These are phyloP conservation scores for Coemansia sp. DNA, from an alignment of 192 early-diverging fungal genomes.

Conservation along the genomic window DNA sequence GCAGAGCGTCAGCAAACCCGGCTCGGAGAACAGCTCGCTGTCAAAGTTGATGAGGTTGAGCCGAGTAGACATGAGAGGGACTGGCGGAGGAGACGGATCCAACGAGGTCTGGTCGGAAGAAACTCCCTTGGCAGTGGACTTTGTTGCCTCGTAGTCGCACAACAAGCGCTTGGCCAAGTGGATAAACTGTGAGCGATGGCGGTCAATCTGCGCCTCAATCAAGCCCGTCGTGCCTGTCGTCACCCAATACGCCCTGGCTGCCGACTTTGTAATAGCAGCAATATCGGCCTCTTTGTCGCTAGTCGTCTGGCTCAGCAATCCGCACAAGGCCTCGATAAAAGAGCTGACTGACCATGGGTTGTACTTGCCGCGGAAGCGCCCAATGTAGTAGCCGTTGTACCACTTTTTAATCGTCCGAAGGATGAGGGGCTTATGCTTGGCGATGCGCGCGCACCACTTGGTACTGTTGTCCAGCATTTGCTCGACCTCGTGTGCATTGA, in stretches of 20 bases:
- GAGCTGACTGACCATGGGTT: slow-evolving; percentile 10
- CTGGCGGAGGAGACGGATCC: not conserved
- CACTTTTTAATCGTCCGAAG: slow-evolving; percentile 16
- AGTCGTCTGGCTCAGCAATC: slow-evolving; percentile 8
- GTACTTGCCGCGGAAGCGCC: slow-evolving; percentile 24
- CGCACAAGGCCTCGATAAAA: slow-evolving; percentile 10
- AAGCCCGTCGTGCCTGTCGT: slow-evolving; percentile 18
- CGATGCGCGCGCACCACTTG: slow-evolving; percentile 6
- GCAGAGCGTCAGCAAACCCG: slow-evolving; percentile 19
- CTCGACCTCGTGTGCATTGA: slow-evolving; percentile 30
- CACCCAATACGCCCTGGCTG: slow-evolving; percentile 18
- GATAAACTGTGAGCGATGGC: slow-evolving; percentile 10
- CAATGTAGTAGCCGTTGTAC: slow-evolving; percentile 40
- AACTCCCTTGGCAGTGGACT: not conserved
- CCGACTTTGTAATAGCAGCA: slow-evolving; percentile 4
- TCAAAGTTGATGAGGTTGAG: slow-evolving; percentile 15
- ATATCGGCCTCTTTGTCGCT: not conserved
- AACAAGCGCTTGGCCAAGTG: slow-evolving; percentile 11
- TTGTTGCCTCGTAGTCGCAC: slow-evolving; percentile 11
- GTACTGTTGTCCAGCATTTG: slow-evolving; percentile 39
- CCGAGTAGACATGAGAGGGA: slow-evolving; percentile 3
- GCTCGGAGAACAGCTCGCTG: slow-evolving; percentile 22
- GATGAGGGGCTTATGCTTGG: slow-evolving; percentile 19
- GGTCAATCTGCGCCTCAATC: slow-evolving; percentile 16
- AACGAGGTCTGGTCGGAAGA: not conserved